phyloP scores from a whole-genome alignment of 2,329 filamentous ascomycete genomes.

The Botrytis fragariae region DNA sequence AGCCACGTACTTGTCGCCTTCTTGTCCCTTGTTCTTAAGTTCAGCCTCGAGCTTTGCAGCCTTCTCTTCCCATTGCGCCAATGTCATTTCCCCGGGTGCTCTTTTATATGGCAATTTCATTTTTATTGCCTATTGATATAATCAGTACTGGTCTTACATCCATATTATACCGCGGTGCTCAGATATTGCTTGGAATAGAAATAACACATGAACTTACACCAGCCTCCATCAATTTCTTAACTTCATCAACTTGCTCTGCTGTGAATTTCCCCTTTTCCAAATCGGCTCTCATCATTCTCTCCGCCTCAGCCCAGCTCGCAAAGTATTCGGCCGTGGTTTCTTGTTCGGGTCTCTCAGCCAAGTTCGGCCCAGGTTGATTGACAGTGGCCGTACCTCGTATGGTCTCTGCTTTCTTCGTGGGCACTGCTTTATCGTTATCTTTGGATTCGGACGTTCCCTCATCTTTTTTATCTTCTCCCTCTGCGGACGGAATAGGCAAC shows the following conservation, averaged over 20 bases:
- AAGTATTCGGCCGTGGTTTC: not conserved
- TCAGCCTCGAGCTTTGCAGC: not conserved
- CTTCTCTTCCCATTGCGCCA: not conserved
- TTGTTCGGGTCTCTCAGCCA: not conserved
- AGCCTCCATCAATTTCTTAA: not conserved
- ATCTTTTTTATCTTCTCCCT: too few relatives aligned
- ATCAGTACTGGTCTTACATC: not conserved
- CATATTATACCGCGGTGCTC: rapidly evolving
- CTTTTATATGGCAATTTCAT: not conserved
- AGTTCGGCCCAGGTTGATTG: not conserved
- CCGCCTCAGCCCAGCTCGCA: not conserved
- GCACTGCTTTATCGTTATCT: too few relatives aligned
- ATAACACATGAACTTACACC: not conserved
- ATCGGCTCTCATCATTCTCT: not conserved
- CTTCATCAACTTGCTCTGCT: not conserved
- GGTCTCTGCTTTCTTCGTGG: not conserved
- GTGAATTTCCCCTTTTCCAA: not conserved
- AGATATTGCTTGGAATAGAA: not conserved
- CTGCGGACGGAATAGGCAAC: not conserved
- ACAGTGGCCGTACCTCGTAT: constrained; percentile 12
- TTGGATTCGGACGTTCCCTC: not conserved
- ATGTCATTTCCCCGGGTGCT: not conserved
- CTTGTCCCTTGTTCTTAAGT: not conserved
- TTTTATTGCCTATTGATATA: not conserved
- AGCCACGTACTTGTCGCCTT: not conserved